Conservation (phyloP, 2,329 filamentous ascomycete genomes). For the Fusarium sp. region DNA sequence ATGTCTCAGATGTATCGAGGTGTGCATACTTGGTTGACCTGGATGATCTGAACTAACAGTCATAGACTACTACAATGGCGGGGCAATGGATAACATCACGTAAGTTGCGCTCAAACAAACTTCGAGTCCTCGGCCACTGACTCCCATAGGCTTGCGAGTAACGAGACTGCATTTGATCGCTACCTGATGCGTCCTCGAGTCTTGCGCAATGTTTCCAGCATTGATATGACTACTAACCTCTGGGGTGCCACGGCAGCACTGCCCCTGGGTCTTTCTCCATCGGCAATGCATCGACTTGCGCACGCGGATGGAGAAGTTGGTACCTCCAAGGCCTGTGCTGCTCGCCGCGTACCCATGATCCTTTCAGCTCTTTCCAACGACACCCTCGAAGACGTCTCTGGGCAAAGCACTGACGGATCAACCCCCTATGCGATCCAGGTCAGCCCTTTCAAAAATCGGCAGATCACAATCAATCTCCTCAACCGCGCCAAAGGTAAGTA, state of each 20-base stretch:
- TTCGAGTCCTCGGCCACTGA: neutral
- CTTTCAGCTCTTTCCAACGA: neutral
- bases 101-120: neutral
- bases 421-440: neutral
- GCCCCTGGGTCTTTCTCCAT: neutral
- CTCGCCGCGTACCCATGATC: neutral
- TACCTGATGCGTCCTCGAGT: neutral
- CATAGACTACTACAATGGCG: neutral
- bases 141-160: neutral
- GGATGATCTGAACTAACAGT: neutral
- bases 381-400: neutral
- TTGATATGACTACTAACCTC: neutral
- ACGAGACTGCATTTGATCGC: neutral
- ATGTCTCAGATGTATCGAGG: constrained; percentile 6
- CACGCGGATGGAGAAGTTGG: neutral
- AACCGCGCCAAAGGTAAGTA: neutral
- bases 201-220: neutral
- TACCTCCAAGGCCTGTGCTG: neutral
- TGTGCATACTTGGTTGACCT: neutral
- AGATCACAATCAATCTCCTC: neutral
- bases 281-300: constrained; percentile 1
- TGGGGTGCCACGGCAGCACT: neutral
- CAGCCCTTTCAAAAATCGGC: neutral
- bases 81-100: neutral
- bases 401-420: neutral